Base-by-base conservation (phyloP, 2,329 filamentous ascomycete species). In the Trichophyton equinum region DNA sequence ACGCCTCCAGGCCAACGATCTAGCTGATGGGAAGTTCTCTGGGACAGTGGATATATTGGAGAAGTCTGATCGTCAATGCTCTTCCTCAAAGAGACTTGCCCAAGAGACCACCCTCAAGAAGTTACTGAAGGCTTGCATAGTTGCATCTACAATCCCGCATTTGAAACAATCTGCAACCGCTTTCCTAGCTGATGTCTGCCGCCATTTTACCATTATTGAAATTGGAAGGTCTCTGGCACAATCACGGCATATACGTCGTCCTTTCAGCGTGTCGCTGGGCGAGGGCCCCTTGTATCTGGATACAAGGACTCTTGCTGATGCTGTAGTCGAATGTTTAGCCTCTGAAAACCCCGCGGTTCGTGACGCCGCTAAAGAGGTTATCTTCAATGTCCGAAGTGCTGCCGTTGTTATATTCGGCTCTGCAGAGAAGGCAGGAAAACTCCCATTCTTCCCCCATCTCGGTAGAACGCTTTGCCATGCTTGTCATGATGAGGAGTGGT, bases 401-500 rank as follows among this genome's bases (percentile, higher is more conserved):
- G 85, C 89, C 1, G 79, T 80, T 22, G 85, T 84, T 6, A 89
- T 99, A 38, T 90, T 97, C 65, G 91, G 91, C 2, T 84, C 83
- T 0, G 78, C 85, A 44, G 81, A 81, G 22, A 82, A 87, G 59
- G 85, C 91, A 36, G 84, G 88, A 38, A 85, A 85, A 61, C 80
- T 99, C 7, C 84, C 87, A 0, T 89, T 99, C 74, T 99, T 99
- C 75, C 82, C 81, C 62, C 86, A 92, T 68, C 79, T 99, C 4
- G 86, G 87, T 44, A 87, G 85, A 63, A 86, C 85, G 0, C 96
- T 97, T 71, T 94, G 89, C 67, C 94, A 99, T 71, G 91, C 89
- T 65, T 99, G 94, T 72, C 91, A 96, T 68, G 91, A 94, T 68
- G 92, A 99, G 72, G 94, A 99, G 68, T 99, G 95, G 94, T 99